Percentiles rank a stretch among this genome's conserved stretches.
phyloP scores from a whole-genome alignment of 108 stramenopile genomes.

The Ochromonas danica region DNA sequence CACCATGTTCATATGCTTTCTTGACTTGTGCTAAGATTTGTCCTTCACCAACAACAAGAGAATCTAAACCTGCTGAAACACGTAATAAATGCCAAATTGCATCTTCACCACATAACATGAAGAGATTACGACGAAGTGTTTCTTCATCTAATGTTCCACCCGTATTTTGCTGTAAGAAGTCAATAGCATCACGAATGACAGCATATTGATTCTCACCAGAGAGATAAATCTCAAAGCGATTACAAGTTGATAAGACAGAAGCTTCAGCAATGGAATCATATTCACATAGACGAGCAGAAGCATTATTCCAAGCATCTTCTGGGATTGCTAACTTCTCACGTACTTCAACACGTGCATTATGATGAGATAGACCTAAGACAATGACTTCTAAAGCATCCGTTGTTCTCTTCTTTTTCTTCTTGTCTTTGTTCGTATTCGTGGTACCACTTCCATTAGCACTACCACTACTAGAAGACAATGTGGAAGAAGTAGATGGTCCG shows the following conservation, averaged over 20 bases:
- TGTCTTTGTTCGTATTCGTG: too few species aligned
- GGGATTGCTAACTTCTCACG: constrained; percentile 95
- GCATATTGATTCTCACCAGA: constrained; percentile 79
- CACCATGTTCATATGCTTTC: constrained; percentile 87
- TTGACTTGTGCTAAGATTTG: constrained; percentile 91
- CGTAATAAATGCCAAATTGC: constrained; percentile 95
- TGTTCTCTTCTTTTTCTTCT: not conserved
- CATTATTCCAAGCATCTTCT: constrained; percentile 87
- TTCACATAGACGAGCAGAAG: constrained; percentile 71
- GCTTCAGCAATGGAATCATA: constrained; percentile 81
- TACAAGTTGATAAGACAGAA: constrained; percentile 92
- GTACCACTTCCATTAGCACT: too few species aligned
- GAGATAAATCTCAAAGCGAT: constrained; percentile 97
- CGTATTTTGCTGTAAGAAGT: constrained; percentile 75
- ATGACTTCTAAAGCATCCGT: constrained; percentile 72
- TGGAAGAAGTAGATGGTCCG: too few species aligned
- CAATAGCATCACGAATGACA: constrained; percentile 77
- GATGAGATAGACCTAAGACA: constrained; percentile 90
- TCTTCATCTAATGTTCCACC: constrained; percentile 69
- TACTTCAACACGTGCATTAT: constrained; percentile 92
- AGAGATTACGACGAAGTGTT: constrained; percentile 76
- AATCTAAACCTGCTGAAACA: constrained; percentile 93
- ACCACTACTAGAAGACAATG: too few species aligned
- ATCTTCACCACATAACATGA: constrained; percentile 90
- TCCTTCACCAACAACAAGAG: constrained; percentile 96